A percentile compares a stretch with the other conserved stretches of the same genome.
These are phyloP conservation scores for Stephanodiscus triporus DNA, from an alignment of 108 stramenopile genomes.

Conservation along the genomic window DNA sequence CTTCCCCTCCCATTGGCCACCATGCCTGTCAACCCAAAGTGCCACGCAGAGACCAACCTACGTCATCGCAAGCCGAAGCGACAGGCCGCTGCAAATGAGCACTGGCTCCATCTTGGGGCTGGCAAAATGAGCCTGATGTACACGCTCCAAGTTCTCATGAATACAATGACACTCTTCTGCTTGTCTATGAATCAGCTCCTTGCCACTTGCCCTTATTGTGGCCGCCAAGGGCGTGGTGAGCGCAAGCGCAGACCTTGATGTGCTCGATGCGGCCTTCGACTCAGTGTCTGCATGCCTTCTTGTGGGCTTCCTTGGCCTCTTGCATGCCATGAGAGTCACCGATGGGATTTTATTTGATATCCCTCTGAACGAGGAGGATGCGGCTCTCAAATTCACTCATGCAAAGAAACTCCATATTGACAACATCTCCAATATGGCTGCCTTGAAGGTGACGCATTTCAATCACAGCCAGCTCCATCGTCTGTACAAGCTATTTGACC, in stretches of 20 bases:
- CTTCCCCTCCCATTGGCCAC: too few species aligned
- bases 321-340: not conserved
- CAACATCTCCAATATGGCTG: not conserved
- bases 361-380: not conserved
- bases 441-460: too few species aligned
- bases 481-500: too few species aligned
- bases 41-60: not conserved
- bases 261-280: not conserved
- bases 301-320: not conserved
- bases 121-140: not conserved
- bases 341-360: not conserved
- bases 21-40: not conserved
- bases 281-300: not conserved
- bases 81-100: not conserved
- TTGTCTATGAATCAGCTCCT: not conserved
- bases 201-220: not conserved
- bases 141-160: not conserved
- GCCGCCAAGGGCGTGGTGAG: not conserved
- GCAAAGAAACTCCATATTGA: not conserved
- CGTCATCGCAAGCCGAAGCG: not conserved
- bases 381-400: not conserved
- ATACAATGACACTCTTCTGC: not conserved
- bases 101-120: constrained; percentile 4
- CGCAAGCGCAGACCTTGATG: not conserved
- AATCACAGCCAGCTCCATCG: too few species aligned